Conservation (phyloP, 371 early-diverging fungal species). For the Apophysomyces sp. region DNA sequence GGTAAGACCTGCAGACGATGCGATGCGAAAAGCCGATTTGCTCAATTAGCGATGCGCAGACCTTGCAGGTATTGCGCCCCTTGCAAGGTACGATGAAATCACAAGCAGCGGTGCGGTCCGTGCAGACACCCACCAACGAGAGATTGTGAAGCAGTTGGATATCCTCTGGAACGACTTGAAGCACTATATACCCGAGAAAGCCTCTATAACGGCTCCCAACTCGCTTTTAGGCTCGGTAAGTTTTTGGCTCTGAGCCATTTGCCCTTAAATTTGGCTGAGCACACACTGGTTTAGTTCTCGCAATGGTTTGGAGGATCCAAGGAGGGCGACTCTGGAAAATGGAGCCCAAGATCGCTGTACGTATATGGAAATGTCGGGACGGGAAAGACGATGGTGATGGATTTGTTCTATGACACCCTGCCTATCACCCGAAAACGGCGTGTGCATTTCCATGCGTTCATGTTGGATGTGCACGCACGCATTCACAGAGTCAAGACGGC, state of each 20-base stretch:
- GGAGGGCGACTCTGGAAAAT: neutral
- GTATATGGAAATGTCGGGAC: constrained; percentile 84
- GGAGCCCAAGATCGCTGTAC: constrained; percentile 66
- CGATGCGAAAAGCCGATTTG: neutral
- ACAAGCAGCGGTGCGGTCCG: constrained; percentile 12
- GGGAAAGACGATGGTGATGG: constrained; percentile 98
- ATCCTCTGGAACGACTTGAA: constrained; percentile 22
- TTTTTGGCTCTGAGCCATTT: no score
- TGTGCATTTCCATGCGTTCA: constrained; percentile 95
- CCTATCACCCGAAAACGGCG: constrained; percentile 74
- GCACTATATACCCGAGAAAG: constrained; percentile 10
- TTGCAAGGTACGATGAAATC: constrained; percentile 17
- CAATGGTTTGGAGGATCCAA: constrained; percentile 4
- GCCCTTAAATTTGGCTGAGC: no score
- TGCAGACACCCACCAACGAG: constrained; percentile 21
- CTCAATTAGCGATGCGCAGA: neutral
- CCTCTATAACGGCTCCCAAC: neutral
- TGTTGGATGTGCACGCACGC: constrained; percentile 90
- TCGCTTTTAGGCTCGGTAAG: neutral
- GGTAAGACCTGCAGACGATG: neutral
- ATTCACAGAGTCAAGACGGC: constrained; percentile 71
- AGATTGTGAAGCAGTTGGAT: constrained; percentile 21
- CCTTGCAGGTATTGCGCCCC: constrained; percentile 4
- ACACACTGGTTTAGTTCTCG: constrained; percentile 4
- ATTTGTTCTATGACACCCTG: constrained; percentile 83